These are phyloP conservation scores for Diaporthe caulivora DNA, from an alignment of 2,329 filamentous ascomycete species.

Conservation along the genomic window DNA sequence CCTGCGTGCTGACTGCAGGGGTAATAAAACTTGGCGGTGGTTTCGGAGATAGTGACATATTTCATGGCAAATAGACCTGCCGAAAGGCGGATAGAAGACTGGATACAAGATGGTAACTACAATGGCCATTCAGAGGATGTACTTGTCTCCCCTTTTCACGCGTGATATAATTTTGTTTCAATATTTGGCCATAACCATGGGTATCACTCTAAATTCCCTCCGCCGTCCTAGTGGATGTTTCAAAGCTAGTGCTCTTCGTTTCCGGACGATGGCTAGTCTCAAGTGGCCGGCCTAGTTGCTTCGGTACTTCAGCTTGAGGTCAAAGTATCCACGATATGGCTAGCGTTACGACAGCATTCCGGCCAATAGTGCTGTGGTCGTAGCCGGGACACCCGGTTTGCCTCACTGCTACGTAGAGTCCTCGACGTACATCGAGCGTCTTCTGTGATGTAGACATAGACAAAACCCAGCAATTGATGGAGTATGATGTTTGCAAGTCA, in stretches of 20 bases:
- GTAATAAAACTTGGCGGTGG: not conserved
- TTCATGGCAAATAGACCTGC: slow-evolving; percentile 9
- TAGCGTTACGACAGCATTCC: no score
- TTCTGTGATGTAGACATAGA: no score
- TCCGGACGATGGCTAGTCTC: no score
- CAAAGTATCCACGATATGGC: no score
- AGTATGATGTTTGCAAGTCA: no score
- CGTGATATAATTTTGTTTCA: not conserved
- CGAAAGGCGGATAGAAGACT: slow-evolving; percentile 19
- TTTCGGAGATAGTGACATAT: slow-evolving; percentile 17
- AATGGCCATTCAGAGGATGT: not conserved
- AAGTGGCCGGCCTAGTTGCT: not conserved
- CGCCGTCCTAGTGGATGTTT: not conserved
- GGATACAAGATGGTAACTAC: not conserved
- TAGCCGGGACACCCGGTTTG: no score
- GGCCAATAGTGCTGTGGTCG: no score
- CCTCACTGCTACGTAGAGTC: no score
- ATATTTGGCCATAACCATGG: not conserved
- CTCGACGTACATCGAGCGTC: no score
- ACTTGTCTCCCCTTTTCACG: not conserved
- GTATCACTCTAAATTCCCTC: not conserved
- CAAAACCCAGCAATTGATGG: no score
- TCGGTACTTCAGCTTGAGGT: not conserved
- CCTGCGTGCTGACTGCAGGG: not conserved
- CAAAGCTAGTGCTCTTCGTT: not conserved